Evolutionary conservation across 2,329 filamentous ascomycete species (phyloP).

Genomic region (Ophiocordyceps sinensis): DNA sequence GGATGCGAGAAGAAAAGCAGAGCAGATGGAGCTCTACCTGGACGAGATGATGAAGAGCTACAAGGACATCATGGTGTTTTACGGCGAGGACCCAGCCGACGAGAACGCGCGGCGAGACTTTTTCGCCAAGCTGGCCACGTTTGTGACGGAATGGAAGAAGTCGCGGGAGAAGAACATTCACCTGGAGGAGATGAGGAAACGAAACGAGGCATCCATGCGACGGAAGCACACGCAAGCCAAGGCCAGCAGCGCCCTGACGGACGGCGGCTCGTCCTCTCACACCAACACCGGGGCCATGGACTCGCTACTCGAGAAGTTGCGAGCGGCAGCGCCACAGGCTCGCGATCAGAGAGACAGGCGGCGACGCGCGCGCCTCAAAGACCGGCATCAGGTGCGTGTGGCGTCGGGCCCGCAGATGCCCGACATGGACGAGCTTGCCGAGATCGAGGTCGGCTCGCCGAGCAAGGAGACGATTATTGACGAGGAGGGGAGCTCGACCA

Average conservation of each 20-base stretch:
- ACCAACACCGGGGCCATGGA: conserved; percentile 86
- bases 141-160: conserved; percentile 91
- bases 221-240: conserved; percentile 68
- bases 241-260: conserved; percentile 22
- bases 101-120: conserved; percentile 91
- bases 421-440: conserved; percentile 49
- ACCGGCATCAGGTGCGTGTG: conserved; percentile 76
- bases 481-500: conserved; percentile 36
- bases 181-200: conserved; percentile 66
- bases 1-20: conserved; percentile 86
- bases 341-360: conserved; percentile 81
- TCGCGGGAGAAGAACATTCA: conserved; percentile 82
- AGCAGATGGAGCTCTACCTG: conserved; percentile 86
- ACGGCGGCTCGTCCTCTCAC: conserved; percentile 46
- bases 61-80: conserved; percentile 92
- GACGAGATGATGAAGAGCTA: conserved; percentile 87
- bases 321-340: conserved; percentile 80
- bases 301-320: conserved; percentile 82
- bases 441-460: conserved; percentile 29
- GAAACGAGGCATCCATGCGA: conserved; percentile 86
- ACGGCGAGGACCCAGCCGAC: conserved; percentile 84
- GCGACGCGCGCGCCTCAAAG: conserved; percentile 75
- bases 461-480: conserved; percentile 22
- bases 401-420: conserved; percentile 79
- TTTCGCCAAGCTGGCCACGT: conserved; percentile 82